A percentile compares a stretch with the other conserved stretches of the same genome.
Evolutionary conservation across 1,284 basidiomycete genomes (phyloP).

Genomic region (Marasmius tenuissimus): DNA sequence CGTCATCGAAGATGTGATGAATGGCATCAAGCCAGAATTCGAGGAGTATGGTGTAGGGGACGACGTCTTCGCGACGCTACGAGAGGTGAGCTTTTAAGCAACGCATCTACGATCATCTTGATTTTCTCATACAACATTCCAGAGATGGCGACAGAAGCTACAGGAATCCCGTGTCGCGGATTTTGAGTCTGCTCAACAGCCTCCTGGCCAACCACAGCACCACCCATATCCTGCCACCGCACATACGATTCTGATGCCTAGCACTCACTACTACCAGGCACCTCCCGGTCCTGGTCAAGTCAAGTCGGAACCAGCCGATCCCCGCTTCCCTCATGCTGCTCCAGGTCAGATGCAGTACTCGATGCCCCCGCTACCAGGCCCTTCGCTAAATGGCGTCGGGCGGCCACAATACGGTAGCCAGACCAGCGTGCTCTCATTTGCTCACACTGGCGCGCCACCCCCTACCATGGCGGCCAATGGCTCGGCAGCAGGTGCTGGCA

Average conservation of each 20-base stretch:
- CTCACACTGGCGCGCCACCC: conserved; percentile 42
- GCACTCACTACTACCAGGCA: conserved; percentile 39
- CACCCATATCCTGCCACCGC: conserved; percentile 42
- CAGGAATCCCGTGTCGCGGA: conserved; percentile 92
- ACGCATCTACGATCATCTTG: conserved; percentile 9
- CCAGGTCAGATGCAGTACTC: conserved; percentile 46
- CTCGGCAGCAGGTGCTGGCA: conserved; percentile 1
- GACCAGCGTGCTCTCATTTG: conserved; percentile 52
- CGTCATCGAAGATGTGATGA: conserved; percentile 97
- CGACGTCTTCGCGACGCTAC: conserved; percentile 86
- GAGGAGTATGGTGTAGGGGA: conserved; percentile 96
- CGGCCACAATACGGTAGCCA: conserved; percentile 43
- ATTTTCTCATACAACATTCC: conserved; percentile 13
- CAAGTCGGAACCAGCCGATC: conserved; percentile 69
- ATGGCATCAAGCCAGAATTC: conserved; percentile 88
- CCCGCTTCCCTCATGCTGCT: conserved; percentile 55
- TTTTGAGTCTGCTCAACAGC: conserved; percentile 67
- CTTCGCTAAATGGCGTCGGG: conserved; percentile 50
- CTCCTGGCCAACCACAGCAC: conserved; percentile 44
- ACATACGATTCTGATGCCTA: conserved; percentile 50
- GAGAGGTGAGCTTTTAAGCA: conserved; percentile 64
- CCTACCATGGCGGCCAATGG: neutral
- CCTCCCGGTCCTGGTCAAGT: conserved; percentile 42
- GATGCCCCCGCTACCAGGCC: conserved; percentile 64
- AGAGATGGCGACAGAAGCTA: conserved; percentile 96